A percentile compares a stretch with the other conserved stretches of the same genome.
Evolutionary conservation across 345 rosid genomes (phyloP).

Genomic region (Punica granatum): DNA sequence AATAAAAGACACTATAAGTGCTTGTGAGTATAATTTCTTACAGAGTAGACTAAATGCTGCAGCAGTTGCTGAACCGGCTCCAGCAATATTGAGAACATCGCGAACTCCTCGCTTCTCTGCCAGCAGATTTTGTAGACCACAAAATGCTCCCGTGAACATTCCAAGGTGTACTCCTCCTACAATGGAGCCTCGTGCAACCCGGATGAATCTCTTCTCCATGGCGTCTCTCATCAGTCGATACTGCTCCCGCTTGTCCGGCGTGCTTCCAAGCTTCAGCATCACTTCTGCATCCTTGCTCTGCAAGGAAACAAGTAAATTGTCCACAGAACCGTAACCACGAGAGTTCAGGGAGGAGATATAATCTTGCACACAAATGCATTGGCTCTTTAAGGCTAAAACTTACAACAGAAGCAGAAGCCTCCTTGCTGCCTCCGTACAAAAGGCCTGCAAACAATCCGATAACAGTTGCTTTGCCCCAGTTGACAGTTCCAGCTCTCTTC

Average conservation of each 20-base stretch:
- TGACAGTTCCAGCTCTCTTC: slow-evolving; percentile 62
- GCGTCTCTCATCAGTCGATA: slow-evolving; percentile 87
- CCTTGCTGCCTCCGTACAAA: slow-evolving; percentile 93
- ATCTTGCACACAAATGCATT: neutral
- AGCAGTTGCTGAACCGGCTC: slow-evolving; percentile 95
- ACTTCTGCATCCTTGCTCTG: slow-evolving; percentile 97
- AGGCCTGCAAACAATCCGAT: slow-evolving; percentile 85
- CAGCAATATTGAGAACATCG: slow-evolving; percentile 73
- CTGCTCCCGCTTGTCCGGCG: slow-evolving; percentile 82
- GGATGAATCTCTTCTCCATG: slow-evolving; percentile 83
- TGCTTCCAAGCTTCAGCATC: slow-evolving; percentile 94
- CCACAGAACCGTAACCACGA: too few species aligned
- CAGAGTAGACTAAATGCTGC: slow-evolving; percentile 80
- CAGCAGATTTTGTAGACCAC: slow-evolving; percentile 61
- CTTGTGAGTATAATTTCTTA: slow-evolving; percentile 23
- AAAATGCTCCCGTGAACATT: slow-evolving; percentile 81
- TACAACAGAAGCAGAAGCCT: slow-evolving; percentile 90
- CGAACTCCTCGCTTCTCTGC: slow-evolving; percentile 76
- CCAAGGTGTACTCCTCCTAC: slow-evolving; percentile 92
- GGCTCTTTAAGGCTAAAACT: slow-evolving; percentile 13
- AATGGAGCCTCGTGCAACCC: slow-evolving; percentile 84
- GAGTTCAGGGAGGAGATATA: neutral
- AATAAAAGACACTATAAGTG: neutral
- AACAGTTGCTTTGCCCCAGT: slow-evolving; percentile 86
- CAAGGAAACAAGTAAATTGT: neutral